Percentiles rank a stretch among this genome's conserved stretches.
Evolutionary conservation across 169 alveolate species (phyloP).

Genomic region (Cryptosporidium felis): DNA sequence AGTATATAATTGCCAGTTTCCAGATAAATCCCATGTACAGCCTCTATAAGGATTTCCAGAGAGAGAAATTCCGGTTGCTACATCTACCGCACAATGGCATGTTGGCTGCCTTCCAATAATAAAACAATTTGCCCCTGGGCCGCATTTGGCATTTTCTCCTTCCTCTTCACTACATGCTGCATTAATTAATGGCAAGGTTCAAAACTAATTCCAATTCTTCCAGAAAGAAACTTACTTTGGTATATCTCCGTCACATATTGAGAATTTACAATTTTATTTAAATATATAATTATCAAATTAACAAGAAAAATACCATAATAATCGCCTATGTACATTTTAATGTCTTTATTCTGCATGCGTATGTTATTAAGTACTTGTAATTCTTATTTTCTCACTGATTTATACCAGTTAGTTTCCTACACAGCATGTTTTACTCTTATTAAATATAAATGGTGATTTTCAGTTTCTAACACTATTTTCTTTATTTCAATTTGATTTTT

Average conservation of each 20-base stretch:
- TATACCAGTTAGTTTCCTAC: too few species aligned
- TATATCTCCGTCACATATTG: slow-evolving; percentile 76
- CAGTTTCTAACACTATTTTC: too few species aligned
- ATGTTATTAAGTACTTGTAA: too few species aligned
- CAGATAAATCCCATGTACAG: slow-evolving; percentile 80
- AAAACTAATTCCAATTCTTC: neutral
- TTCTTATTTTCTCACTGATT: too few species aligned
- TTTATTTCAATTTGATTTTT: too few species aligned
- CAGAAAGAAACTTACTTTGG: slow-evolving; percentile 71
- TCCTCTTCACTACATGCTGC: slow-evolving; percentile 76
- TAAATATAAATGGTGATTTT: too few species aligned
- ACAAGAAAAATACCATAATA: too few species aligned
- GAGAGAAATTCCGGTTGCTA: slow-evolving; percentile 75
- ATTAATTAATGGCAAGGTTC: neutral
- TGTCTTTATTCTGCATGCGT: too few species aligned
- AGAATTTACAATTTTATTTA: neutral
- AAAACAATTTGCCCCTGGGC: slow-evolving; percentile 79
- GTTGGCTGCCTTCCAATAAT: slow-evolving; percentile 75
- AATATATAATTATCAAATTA: too few species aligned
- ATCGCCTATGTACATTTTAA: too few species aligned
- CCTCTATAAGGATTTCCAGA: slow-evolving; percentile 80
- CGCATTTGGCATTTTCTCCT: slow-evolving; percentile 77
- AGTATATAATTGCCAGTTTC: slow-evolving; percentile 76
- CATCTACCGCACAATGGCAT: slow-evolving; percentile 77
- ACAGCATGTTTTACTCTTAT: too few species aligned